These are phyloP conservation scores for Aspergillus bombycis DNA, from an alignment of 2,329 filamentous ascomycete genomes.

Conservation along the genomic window DNA sequence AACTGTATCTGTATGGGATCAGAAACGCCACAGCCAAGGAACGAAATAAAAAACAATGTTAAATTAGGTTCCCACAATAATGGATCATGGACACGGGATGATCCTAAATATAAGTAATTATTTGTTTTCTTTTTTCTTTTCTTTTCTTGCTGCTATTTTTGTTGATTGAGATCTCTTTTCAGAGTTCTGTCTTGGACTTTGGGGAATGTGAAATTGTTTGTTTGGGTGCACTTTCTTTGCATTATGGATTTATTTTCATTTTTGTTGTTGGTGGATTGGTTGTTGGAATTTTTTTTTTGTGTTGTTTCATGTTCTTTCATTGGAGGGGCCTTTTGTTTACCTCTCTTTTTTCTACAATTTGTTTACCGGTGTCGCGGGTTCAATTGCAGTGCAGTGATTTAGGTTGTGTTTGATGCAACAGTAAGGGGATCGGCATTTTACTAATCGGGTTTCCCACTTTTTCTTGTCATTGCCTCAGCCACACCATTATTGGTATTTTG, in stretches of 20 bases:
- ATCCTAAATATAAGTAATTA: conserved; percentile 9
- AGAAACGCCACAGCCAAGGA: conserved; percentile 1
- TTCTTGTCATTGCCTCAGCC: conserved; percentile 7
- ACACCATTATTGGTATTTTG: conserved; percentile 9
- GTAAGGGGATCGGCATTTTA: conserved; percentile 11
- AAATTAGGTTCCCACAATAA: conserved; percentile 4
- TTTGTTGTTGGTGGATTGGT: background rate
- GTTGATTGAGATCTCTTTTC: background rate
- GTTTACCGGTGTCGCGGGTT: background rate
- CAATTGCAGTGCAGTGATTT: background rate
- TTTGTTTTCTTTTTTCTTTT: background rate
- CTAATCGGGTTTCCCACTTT: conserved; percentile 7
- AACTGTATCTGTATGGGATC: background rate
- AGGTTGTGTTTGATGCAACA: conserved; percentile 2
- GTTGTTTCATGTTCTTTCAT: background rate
- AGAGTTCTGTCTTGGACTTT: background rate
- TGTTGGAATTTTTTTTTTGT: background rate
- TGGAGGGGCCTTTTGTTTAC: conserved; percentile 1
- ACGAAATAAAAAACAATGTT: background rate
- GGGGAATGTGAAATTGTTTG: background rate
- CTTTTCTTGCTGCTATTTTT: conserved; percentile 1
- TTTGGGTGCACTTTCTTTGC: background rate
- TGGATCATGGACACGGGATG: conserved; percentile 9
- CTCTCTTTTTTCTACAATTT: background rate
- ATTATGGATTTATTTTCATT: background rate